Conservation (phyloP, 352 stramenopile genomes). For the Globisporangium cederbergense region DNA sequence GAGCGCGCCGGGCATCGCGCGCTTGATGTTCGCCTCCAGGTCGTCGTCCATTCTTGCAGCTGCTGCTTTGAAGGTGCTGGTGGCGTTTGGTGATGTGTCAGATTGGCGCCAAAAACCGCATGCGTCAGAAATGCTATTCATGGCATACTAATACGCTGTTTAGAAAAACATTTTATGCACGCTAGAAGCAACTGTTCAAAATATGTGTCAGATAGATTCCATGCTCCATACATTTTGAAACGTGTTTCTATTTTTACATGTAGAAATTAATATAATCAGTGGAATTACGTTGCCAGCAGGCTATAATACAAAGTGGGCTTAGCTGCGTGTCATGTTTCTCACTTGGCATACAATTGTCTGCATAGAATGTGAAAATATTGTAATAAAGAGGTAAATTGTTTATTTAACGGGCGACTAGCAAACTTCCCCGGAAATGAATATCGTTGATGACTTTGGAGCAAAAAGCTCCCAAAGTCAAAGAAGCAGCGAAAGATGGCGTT, state of each 20-base stretch:
- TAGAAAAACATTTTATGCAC: not conserved
- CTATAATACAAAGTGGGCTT: no score
- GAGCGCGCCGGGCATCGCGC: slow-evolving; percentile 56
- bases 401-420: not conserved
- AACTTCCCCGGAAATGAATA: not conserved
- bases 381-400: no score
- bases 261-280: not conserved
- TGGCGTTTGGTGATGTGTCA: not conserved
- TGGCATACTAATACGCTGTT: not conserved
- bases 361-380: no score
- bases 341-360: no score
- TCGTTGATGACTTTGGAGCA: not conserved
- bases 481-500: slow-evolving; percentile 45
- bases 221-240: not conserved
- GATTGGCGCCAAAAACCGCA: not conserved
- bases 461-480: slow-evolving; percentile 4
- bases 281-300: not conserved
- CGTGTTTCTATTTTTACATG: not conserved
- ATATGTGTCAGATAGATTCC: not conserved
- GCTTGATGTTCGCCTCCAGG: slow-evolving; percentile 54
- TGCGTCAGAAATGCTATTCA: not conserved
- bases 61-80: not conserved
- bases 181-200: not conserved
- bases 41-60: slow-evolving; percentile 42
- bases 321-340: no score